Evolutionary conservation across 495 filamentous ascomycete species (phyloP), one percentile per base, ranked within the genome.

Genomic region (Hypoxylon fragiforme): DNA sequence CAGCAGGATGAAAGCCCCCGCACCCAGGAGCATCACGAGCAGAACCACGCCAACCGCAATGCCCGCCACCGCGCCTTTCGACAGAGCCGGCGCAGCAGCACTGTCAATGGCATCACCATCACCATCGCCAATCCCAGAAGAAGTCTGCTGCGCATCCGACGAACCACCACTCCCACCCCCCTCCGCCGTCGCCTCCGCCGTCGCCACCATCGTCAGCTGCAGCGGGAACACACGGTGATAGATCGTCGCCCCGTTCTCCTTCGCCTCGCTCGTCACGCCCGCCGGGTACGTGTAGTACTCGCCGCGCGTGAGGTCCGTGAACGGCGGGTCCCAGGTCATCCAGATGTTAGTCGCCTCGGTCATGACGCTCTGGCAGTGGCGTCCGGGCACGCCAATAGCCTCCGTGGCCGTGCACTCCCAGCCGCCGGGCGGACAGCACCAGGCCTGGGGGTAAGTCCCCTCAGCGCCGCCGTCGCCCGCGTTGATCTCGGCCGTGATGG

Each of bases 261-360:
- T 7, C 12, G 20, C 11, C 32, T 31, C 26, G 16, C 16, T 28
- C 11, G 26, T 22, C 26, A 50, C 16, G 1, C n/a, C 16, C 28
- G 26, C 47, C 0, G 37, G 21, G 37, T 38, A 50, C 0, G 37
- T 50, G 18, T 41, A 35, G 16, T 42, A 42, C 3, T 24, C 12
- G 12, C 22, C 12, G 5, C 3, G 5, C 2, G 11, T 16, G 21
- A 6, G 16, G 2, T 30, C 12, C 12, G 28, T 35, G 28, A 34
- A 35, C 7, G 47, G 37, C 47, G 47, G 47, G 18, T 50, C 37
- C 47, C 47, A 50, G 19, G 37, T 14, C 47, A 50, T 50, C 37
- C 38, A 50, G 3, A 50, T 38, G 3, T 50, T 18, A 1, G 37
- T 50, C 6, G 37, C 1, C 20, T 37, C 26, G 26, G 37, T 50